These are phyloP conservation scores for Eutypa lata DNA, from an alignment of 2,329 filamentous ascomycete genomes.

Conservation along the genomic window DNA sequence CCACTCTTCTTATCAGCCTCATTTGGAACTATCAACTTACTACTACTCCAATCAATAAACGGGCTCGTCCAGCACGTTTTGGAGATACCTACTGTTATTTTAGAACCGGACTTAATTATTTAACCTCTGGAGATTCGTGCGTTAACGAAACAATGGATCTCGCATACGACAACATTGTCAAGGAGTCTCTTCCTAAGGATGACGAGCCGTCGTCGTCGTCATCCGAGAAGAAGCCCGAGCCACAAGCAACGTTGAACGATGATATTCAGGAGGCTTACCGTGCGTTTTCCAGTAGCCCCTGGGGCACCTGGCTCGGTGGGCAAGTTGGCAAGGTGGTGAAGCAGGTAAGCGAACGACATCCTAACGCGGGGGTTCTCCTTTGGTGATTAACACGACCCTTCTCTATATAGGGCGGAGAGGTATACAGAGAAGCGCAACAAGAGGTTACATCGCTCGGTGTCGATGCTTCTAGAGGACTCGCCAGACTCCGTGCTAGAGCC, in stretches of 20 bases:
- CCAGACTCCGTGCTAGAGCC: slow-evolving; percentile 70
- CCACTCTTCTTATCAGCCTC: background rate
- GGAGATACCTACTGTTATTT: too few species aligned
- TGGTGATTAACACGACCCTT: slow-evolving; percentile 1
- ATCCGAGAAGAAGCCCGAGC: slow-evolving; percentile 39
- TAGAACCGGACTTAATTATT: too few species aligned
- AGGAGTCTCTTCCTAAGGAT: slow-evolving; percentile 68
- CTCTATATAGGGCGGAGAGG: slow-evolving; percentile 64
- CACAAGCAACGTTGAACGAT: slow-evolving; percentile 65
- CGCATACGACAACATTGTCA: slow-evolving; percentile 94
- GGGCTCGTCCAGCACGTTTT: background rate
- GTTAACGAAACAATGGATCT: slow-evolving; percentile 69
- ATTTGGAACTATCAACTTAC: background rate
- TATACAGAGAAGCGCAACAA: slow-evolving; percentile 82
- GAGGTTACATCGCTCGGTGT: slow-evolving; percentile 77
- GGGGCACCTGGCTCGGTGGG: slow-evolving; percentile 84
- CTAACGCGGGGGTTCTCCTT: background rate
- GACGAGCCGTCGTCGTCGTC: slow-evolving; percentile 41
- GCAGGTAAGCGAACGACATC: slow-evolving; percentile 56
- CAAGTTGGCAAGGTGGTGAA: slow-evolving; percentile 91
- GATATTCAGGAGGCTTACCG: slow-evolving; percentile 96
- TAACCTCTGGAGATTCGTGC: too few species aligned
- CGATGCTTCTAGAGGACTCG: slow-evolving; percentile 79
- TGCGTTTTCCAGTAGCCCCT: slow-evolving; percentile 85
- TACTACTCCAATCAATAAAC: background rate